phyloP scores from a whole-genome alignment of 2,329 filamentous ascomycete genomes.

The Fusarium sp. region DNA sequence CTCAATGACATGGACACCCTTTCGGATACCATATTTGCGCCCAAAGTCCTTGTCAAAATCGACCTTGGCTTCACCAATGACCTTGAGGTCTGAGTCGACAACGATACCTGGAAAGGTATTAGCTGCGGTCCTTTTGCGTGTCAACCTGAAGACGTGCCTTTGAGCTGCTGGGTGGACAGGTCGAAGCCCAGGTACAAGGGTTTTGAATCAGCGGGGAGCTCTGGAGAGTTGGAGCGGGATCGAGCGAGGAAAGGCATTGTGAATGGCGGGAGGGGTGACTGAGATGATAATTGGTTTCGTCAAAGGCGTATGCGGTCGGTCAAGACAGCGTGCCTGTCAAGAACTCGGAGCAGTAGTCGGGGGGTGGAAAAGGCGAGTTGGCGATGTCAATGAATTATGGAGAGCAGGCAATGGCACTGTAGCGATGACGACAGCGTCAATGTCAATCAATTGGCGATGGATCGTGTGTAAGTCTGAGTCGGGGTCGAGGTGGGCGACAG shows the following conservation, averaged over 20 bases:
- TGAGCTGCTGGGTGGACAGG: slow-evolving; percentile 95
- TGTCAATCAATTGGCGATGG: slow-evolving; percentile 15
- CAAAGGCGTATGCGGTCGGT: not conserved
- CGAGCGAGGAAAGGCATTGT: slow-evolving; percentile 28
- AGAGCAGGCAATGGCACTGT: not conserved
- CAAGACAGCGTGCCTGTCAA: slow-evolving; percentile 12
- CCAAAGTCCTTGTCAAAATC: slow-evolving; percentile 91
- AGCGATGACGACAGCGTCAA: slow-evolving; percentile 27
- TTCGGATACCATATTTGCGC: slow-evolving; percentile 80
- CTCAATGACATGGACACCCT: slow-evolving; percentile 88
- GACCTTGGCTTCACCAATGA: slow-evolving; percentile 87
- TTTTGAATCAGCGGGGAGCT: slow-evolving; percentile 43
- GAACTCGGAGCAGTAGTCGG: slow-evolving; percentile 2
- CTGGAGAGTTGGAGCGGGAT: slow-evolving; percentile 3
- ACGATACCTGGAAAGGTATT: slow-evolving; percentile 73
- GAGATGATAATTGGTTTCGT: not conserved
- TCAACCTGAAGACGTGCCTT: slow-evolving; percentile 67
- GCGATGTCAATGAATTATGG: slow-evolving; percentile 17
- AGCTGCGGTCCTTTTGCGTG: not conserved
- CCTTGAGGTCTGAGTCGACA: slow-evolving; percentile 83
- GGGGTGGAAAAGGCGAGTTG: not conserved
- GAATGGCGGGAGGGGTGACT: slow-evolving; percentile 4
- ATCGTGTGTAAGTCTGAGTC: not conserved
- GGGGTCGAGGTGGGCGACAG: not conserved
- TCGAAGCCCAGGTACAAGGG: slow-evolving; percentile 93